Evolutionary conservation across 768 basidiomycete species (phyloP).

Genomic region (Flagelloscypha sp.): DNA sequence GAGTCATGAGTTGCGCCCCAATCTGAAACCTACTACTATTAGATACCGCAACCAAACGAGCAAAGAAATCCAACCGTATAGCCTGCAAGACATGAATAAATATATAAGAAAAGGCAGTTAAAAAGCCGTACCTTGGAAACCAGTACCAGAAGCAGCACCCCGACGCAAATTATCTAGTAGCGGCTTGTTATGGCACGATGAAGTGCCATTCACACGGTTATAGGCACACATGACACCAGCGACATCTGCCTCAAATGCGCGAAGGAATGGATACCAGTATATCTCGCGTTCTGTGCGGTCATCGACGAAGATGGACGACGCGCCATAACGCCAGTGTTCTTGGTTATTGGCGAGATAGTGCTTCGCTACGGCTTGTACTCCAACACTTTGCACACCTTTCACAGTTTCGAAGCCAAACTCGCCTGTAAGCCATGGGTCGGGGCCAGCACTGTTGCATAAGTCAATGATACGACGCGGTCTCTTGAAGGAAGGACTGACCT

Average conservation of each 20-base stretch:
- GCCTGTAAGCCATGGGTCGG: slow-evolving; percentile 58
- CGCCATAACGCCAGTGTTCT: slow-evolving; percentile 37
- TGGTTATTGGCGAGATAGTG: slow-evolving; percentile 44
- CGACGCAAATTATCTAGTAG: slow-evolving; percentile 34
- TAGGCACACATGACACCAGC: slow-evolving; percentile 45
- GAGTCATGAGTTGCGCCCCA: slow-evolving; percentile 46
- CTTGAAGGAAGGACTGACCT: slow-evolving; percentile 18
- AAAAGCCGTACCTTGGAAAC: slow-evolving; percentile 31
- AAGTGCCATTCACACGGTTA: slow-evolving; percentile 51
- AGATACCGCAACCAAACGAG: neutral
- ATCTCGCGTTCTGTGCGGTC: slow-evolving; percentile 51
- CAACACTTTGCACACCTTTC: slow-evolving; percentile 48
- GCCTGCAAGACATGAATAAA: neutral
- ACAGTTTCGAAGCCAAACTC: slow-evolving; percentile 55
- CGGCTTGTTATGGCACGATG: slow-evolving; percentile 53
- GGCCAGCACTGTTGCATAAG: slow-evolving; percentile 41
- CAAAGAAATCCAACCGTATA: neutral
- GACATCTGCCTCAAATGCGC: slow-evolving; percentile 45
- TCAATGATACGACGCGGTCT: slow-evolving; percentile 1
- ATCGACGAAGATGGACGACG: slow-evolving; percentile 32
- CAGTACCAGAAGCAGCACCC: too few species aligned
- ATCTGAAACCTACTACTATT: slow-evolving; percentile 44
- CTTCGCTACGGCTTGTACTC: slow-evolving; percentile 53
- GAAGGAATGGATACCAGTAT: slow-evolving; percentile 43
- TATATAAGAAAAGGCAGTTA: neutral